These are phyloP conservation scores for Naganishia sp. DNA, from an alignment of 1,284 basidiomycete genomes.

Conservation along the genomic window DNA sequence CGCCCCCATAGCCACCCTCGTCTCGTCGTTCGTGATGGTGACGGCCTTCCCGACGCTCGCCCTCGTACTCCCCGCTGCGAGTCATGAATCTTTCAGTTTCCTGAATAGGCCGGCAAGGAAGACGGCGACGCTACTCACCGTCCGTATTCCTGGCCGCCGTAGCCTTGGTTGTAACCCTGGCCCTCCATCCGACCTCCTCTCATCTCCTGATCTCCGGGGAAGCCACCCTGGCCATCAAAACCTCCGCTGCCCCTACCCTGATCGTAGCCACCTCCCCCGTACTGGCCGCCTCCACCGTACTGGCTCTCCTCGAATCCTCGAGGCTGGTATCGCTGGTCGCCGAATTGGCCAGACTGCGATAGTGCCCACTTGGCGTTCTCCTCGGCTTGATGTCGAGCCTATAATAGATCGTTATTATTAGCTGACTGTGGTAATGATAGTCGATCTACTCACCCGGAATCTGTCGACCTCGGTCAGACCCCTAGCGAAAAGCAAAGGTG, in stretches of 20 bases:
- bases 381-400: conserved; percentile 29
- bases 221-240: conserved; percentile 17
- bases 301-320: conserved; percentile 21
- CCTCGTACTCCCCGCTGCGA: not conserved
- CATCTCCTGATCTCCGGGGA: conserved; percentile 20
- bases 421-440: not conserved
- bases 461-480: conserved; percentile 18
- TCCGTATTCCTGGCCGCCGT: not conserved
- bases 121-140: conserved; percentile 2
- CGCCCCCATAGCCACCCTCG: not conserved
- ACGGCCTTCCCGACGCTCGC: not conserved
- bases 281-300: conserved; percentile 7
- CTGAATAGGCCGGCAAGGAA: not conserved
- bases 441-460: not conserved
- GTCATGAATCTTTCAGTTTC: not conserved
- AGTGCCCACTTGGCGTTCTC: conserved; percentile 32
- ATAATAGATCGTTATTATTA: not conserved
- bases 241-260: not conserved
- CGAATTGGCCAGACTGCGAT: conserved; percentile 26
- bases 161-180: conserved; percentile 9
- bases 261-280: not conserved
- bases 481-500: not conserved
- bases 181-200: conserved; percentile 16
- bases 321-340: conserved; percentile 15
- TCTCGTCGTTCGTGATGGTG: not conserved